A percentile compares a stretch with the other conserved stretches of the same genome.
These are phyloP conservation scores for Citrus australasica DNA, from an alignment of 345 rosid genomes.

Conservation along the genomic window DNA sequence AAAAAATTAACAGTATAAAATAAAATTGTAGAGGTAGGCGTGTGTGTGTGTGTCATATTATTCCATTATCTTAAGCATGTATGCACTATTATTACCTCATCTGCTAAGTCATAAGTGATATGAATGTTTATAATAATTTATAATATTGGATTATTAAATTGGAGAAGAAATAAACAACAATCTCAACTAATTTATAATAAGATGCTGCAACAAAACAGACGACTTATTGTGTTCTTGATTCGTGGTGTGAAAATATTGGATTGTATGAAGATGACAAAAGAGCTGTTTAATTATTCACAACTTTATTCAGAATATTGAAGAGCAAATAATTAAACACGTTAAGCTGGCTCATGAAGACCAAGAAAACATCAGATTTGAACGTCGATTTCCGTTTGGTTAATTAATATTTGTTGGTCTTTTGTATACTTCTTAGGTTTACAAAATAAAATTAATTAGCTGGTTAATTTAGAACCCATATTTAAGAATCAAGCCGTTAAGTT, in stretches of 20 bases:
- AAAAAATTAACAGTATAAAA: background rate
- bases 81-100: too few species aligned
- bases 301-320: background rate
- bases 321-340: background rate
- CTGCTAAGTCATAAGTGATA: too few species aligned
- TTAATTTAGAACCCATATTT: too few species aligned
- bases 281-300: background rate
- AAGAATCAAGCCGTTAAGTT: too few species aligned
- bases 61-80: too few species aligned
- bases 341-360: background rate
- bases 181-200: background rate
- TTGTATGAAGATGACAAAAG: background rate
- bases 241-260: background rate
- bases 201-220: background rate
- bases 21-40: background rate
- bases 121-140: too few species aligned
- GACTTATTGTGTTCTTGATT: background rate
- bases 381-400: background rate
- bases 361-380: background rate
- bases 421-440: too few species aligned
- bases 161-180: too few species aligned
- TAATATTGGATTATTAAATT: too few species aligned
- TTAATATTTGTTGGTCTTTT: too few species aligned
- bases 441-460: too few species aligned
- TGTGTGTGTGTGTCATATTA: too few species aligned